Percentiles rank a stretch among this genome's conserved stretches.
phyloP scores from a whole-genome alignment of 1,284 basidiomycete genomes.

The Meira nashicola region DNA sequence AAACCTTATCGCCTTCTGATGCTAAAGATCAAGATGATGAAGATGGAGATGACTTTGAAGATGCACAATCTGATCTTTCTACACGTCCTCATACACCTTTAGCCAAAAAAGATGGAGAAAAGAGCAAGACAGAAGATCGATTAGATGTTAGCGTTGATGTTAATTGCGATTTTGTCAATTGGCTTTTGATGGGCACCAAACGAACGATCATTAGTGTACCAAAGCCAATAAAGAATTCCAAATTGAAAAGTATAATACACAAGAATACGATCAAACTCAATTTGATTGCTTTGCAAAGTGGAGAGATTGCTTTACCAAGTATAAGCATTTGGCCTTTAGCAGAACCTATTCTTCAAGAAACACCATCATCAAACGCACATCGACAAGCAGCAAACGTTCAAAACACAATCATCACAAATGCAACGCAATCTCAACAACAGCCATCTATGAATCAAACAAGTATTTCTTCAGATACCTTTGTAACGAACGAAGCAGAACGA shows the following conservation, averaged over 20 bases:
- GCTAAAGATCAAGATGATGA: slow-evolving; percentile 22
- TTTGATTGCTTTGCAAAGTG: background rate
- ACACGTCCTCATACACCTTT: too few relatives aligned
- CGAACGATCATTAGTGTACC: background rate
- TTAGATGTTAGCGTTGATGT: background rate
- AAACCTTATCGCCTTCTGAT: too few relatives aligned
- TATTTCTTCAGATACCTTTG: too few relatives aligned
- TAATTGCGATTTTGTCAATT: slow-evolving; percentile 4
- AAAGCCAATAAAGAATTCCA: background rate
- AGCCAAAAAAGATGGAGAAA: too few relatives aligned
- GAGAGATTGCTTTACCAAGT: background rate
- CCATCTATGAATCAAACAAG: too few relatives aligned
- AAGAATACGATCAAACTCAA: background rate
- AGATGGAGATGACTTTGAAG: slow-evolving; percentile 19
- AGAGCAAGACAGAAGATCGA: background rate
- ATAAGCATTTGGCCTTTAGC: background rate
- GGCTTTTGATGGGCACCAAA: background rate
- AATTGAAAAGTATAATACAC: too few relatives aligned
- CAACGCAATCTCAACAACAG: too few relatives aligned
- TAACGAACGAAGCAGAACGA: too few relatives aligned
- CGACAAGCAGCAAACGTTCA: background rate
- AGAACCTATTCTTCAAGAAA: background rate
- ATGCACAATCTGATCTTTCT: background rate
- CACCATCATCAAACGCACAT: slow-evolving; percentile 6
- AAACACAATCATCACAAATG: too few relatives aligned